phyloP scores from a whole-genome alignment of 805 yeast species.

The Barnettozyma californica region DNA sequence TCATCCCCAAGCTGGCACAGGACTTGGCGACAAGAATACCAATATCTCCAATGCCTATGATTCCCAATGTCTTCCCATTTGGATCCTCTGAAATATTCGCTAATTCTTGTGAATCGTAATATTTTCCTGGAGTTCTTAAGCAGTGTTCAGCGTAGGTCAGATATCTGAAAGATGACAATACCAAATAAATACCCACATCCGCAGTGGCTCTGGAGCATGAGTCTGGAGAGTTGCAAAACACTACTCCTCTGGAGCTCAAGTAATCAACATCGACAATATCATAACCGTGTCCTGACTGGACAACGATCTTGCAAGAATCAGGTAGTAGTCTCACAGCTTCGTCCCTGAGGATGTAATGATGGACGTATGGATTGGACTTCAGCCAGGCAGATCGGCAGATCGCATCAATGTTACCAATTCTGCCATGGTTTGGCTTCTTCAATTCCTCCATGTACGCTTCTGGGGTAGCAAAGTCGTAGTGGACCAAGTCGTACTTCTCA shows the following conservation, averaged over 20 bases:
- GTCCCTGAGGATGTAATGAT: conserved; percentile 31
- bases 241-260: conserved; percentile 27
- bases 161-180: conserved; percentile 32
- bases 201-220: conserved; percentile 37
- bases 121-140: conserved; percentile 29
- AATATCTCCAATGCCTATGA: conserved; percentile 44
- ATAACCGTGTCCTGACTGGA: conserved; percentile 36
- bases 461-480: conserved; percentile 29
- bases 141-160: conserved; percentile 35
- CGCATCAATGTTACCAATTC: conserved; percentile 31
- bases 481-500: conserved; percentile 31
- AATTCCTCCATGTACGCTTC: conserved; percentile 33
- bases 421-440: conserved; percentile 31
- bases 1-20: conserved; percentile 39
- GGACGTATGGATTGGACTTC: conserved; percentile 33
- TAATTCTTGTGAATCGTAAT: conserved; percentile 28
- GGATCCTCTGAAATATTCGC: conserved; percentile 36
- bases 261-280: conserved; percentile 35
- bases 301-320: conserved; percentile 31
- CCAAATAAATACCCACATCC: conserved; percentile 32
- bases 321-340: conserved; percentile 31
- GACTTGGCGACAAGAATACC: conserved; percentile 39
- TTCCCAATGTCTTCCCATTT: conserved; percentile 38
- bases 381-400: conserved; percentile 36
- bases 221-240: conserved; percentile 36